A percentile compares a stretch with the other conserved stretches of the same genome.
These are phyloP conservation scores for Sporothrix euskadiensis DNA, from an alignment of 2,329 filamentous ascomycete genomes.

Conservation along the genomic window DNA sequence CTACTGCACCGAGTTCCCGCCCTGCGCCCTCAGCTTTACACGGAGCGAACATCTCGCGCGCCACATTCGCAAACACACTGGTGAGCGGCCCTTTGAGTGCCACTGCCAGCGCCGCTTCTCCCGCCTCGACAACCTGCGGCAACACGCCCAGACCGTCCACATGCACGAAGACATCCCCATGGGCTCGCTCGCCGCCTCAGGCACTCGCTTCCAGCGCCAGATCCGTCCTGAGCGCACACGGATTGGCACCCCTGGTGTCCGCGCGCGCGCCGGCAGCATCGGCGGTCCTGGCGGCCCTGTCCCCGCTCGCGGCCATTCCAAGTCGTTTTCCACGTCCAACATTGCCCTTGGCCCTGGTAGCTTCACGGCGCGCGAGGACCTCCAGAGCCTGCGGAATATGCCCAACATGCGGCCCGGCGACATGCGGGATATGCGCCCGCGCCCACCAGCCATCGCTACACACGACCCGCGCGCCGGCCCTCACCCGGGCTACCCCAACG, in stretches of 20 bases:
- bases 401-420: neutral
- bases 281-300: slow-evolving; percentile 60
- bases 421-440: slow-evolving; percentile 60
- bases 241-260: slow-evolving; percentile 64
- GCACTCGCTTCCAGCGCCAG: slow-evolving; percentile 88
- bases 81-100: slow-evolving; percentile 93
- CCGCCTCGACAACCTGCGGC: slow-evolving; percentile 87
- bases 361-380: neutral
- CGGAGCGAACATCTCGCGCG: slow-evolving; percentile 92
- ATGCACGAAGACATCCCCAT: slow-evolving; percentile 95
- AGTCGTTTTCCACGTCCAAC: slow-evolving; percentile 82
- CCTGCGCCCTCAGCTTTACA: slow-evolving; percentile 92
- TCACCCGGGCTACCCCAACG: slow-evolving; percentile 39
- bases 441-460: slow-evolving; percentile 82
- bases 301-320: slow-evolving; percentile 74
- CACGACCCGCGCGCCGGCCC: slow-evolving; percentile 68
- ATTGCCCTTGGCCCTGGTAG: slow-evolving; percentile 57
- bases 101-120: slow-evolving; percentile 94
- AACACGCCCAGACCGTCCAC: slow-evolving; percentile 97
- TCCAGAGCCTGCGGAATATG: neutral
- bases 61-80: slow-evolving; percentile 96
- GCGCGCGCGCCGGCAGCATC: slow-evolving; percentile 74
- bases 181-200: slow-evolving; percentile 88
- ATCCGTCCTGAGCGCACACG: slow-evolving; percentile 82
- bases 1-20: slow-evolving; percentile 92